These are phyloP conservation scores for Ceratobasidium sp. DNA, from an alignment of 1,284 basidiomycete species.

Conservation along the genomic window DNA sequence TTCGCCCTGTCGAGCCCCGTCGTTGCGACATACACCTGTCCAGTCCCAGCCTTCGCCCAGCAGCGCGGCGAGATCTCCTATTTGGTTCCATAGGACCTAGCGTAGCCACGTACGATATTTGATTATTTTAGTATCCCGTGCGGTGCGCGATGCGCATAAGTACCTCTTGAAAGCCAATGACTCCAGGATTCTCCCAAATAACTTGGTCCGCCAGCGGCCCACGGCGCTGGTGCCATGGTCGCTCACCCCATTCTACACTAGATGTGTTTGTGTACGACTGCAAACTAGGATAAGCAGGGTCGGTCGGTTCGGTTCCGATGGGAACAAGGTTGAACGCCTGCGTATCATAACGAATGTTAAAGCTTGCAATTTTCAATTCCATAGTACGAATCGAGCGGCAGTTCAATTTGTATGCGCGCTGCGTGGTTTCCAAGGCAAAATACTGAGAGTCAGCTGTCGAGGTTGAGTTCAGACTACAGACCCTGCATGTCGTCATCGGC, in stretches of 20 bases:
- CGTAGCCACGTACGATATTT: neutral
- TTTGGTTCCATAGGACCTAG: slow-evolving; percentile 38
- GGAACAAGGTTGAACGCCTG: slow-evolving; percentile 36
- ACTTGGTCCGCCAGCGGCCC: slow-evolving; percentile 36
- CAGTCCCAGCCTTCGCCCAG: slow-evolving; percentile 38
- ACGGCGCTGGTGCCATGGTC: slow-evolving; percentile 40
- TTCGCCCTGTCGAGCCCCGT: slow-evolving; percentile 32
- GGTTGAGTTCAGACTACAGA: slow-evolving; percentile 15
- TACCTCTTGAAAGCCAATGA: slow-evolving; percentile 41
- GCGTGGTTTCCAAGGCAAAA: neutral
- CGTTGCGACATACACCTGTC: slow-evolving; percentile 33
- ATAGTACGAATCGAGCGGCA: neutral
- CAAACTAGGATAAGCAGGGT: neutral
- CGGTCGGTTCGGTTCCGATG: slow-evolving; percentile 17
- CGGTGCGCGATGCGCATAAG: neutral
- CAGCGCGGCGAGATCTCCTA: slow-evolving; percentile 24
- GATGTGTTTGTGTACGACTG: neutral
- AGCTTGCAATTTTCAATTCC: slow-evolving; percentile 39
- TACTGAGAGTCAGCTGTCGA: neutral
- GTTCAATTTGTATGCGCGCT: neutral
- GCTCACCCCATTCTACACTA: slow-evolving; percentile 33
- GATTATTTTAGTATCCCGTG: neutral
- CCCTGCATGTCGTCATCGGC: slow-evolving; percentile 18
- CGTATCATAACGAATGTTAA: slow-evolving; percentile 40
- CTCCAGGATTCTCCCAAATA: slow-evolving; percentile 36